Base-by-base conservation (phyloP, 2,329 filamentous ascomycete genomes). In the Myriangium duriaei region DNA sequence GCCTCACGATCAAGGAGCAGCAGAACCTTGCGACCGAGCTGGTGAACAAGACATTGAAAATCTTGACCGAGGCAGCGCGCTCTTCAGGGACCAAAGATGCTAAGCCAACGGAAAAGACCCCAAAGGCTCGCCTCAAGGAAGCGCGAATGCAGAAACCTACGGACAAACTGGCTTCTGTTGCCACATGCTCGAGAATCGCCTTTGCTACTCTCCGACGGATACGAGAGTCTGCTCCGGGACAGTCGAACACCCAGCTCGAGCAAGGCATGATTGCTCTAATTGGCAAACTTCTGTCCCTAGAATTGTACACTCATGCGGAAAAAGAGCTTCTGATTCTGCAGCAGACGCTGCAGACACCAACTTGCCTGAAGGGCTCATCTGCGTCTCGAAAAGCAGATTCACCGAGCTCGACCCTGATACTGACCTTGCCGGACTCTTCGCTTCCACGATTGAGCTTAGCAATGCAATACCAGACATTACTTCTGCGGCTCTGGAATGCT, bases 11-110 rank as follows among this genome's bases (percentile, higher is more conserved):
- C 4, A 73, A 70, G 48, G 79, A 84, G 41, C 74, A 70, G 54
- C 76, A 75, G 35, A 65, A 72, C 31, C 60, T 87, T 24, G 81
- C 81, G 10, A 84, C 81, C 0, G 73, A 85, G 44, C 66, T 84
- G 24, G 74, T 85, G 49, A 88, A 87, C 53, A 64, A 66, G 5
- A 69, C 76, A 1, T 64, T 87, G 28, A 85, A 81, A 50, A 67
- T 71, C 7, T 66, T 88, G 3, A 68, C 69, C n/a, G 76, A 81
- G 40, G 75, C 75, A 39, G 44, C 36, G 10, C 42, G 30, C 11
- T 16, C 16, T 14, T 11, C 58, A 11, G 51, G 30, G 12, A 15
- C n/a, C n/a, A 4, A 12, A 29, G 17, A 3, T 29, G 13, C 2
- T 14, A 11, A 3, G 13, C n/a, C 15, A 5, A n/a, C 16, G n/a